Evolutionary conservation across 306 rosid genomes (phyloP), one percentile per base, ranked within the genome.

Genomic region (Vachellia pachyceras): DNA sequence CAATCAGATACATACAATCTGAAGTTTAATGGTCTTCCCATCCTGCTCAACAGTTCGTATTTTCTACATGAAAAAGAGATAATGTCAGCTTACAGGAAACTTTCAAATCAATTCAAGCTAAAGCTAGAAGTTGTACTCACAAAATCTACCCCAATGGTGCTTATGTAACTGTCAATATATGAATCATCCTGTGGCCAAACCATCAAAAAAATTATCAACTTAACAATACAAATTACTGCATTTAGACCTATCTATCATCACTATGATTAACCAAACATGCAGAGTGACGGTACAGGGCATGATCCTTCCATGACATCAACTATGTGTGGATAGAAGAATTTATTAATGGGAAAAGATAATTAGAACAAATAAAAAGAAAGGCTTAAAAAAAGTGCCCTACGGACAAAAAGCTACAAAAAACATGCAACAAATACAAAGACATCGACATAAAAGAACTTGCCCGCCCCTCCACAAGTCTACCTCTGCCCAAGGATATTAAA

Each of bases 111-210:
- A 60, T 77, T 86, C 81, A 83, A 52, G 76, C 82, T 78, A 61
- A 69, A 60, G 46, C 50, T 1, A 2, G 44, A 77, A 15, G n/a
- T 40, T 73, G 69, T 78, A 86, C 99, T 91, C 89, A 95, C 99
- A 84, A 95, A 95, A 86, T 95, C 99, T 83, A 95, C 99, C 69
- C 99, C 99, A 8, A 95, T 95, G 73, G 99, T 95, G 93, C 99
- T 95, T 80, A 95, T 95, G 87, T 95, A 95, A 94, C 99, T 95
- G 44, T 95, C 99, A 79, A 95, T 83, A 88, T 95, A 95, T 10
- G 99, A 95, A 87, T 95, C 98, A 85, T 95, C 99, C 99, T 95
- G 85, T 55, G 84, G 71, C 18, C 75, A 12, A 80, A 55, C 37
- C 1, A 29, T n/a, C 80, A 7, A 45, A 36, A 46, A 36, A 49